These are phyloP conservation scores for Agrocybe praecox DNA, from an alignment of 768 basidiomycete genomes.

Conservation along the genomic window DNA sequence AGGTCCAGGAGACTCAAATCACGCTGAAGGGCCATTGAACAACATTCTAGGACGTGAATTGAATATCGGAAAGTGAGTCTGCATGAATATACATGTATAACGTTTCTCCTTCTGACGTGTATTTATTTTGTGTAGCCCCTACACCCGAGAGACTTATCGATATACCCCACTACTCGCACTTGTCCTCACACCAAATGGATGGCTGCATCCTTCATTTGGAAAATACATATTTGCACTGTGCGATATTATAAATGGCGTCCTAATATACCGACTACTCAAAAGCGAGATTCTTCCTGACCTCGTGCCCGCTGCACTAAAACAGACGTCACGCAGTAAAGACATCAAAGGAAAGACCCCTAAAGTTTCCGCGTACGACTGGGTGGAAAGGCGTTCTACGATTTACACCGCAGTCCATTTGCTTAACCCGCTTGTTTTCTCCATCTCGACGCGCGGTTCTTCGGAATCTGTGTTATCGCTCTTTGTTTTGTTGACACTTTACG, in stretches of 20 bases:
- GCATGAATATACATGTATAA: not conserved
- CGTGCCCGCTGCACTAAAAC: not conserved
- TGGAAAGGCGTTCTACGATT: conserved; percentile 46
- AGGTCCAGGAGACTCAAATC: conserved; percentile 41
- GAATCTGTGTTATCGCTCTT: conserved; percentile 85
- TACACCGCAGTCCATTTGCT: conserved; percentile 78
- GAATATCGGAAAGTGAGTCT: conserved; percentile 75
- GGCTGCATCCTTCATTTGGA: conserved; percentile 85
- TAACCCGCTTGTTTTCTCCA: conserved; percentile 93
- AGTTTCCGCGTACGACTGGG: conserved; percentile 6
- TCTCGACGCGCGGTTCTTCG: conserved; percentile 96
- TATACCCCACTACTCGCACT: conserved; percentile 94
- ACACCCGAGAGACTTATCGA: conserved; percentile 89
- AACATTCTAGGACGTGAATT: conserved; percentile 31
- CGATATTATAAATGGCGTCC: conserved; percentile 77
- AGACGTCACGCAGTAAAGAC: not conserved
- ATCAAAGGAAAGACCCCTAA: conserved; percentile 5
- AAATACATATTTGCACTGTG: conserved; percentile 86
- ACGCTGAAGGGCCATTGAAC: conserved; percentile 63
- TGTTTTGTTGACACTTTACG: conserved; percentile 71
- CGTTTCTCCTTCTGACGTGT: conserved; percentile 4
- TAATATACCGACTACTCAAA: conserved; percentile 68
- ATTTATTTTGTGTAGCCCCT: conserved; percentile 65
- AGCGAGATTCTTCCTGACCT: conserved; percentile 45
- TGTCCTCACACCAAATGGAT: conserved; percentile 77